Evolutionary conservation across 75 land plant genomes (phyloP).

Genomic region (Pinus albicaulis): DNA sequence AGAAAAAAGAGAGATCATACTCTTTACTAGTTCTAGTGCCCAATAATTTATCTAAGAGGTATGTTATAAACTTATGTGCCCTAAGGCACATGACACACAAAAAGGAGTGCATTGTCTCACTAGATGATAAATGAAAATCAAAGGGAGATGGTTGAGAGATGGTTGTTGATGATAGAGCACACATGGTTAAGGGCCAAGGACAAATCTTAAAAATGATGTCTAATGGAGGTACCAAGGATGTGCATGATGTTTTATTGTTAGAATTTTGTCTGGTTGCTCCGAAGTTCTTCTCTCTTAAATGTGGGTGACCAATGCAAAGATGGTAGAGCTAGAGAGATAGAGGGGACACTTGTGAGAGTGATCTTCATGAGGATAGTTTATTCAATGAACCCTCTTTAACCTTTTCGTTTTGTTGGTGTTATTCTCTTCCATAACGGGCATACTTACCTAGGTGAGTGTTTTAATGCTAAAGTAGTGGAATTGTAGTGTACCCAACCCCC

Average conservation of each 20-base stretch:
- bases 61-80: not conserved
- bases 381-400: too few relatives aligned
- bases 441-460: too few relatives aligned
- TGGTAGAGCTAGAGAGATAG: too few relatives aligned
- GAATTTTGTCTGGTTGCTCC: too few relatives aligned
- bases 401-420: too few relatives aligned
- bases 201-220: not conserved
- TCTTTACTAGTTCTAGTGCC: not conserved
- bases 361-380: too few relatives aligned
- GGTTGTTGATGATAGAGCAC: not conserved
- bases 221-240: not conserved
- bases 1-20: not conserved
- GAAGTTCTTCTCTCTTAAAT: too few relatives aligned
- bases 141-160: not conserved
- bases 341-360: too few relatives aligned
- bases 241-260: not conserved
- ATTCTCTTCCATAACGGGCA: too few relatives aligned
- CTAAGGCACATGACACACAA: not conserved
- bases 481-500: too few relatives aligned
- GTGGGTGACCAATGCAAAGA: too few relatives aligned
- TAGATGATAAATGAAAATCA: not conserved
- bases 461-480: too few relatives aligned
- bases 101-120: not conserved
- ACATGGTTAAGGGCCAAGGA: not conserved
- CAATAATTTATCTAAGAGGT: not conserved